These are phyloP conservation scores for Neurospora crassa DNA, from an alignment of 2,329 filamentous ascomycete genomes.

Conservation along the genomic window DNA sequence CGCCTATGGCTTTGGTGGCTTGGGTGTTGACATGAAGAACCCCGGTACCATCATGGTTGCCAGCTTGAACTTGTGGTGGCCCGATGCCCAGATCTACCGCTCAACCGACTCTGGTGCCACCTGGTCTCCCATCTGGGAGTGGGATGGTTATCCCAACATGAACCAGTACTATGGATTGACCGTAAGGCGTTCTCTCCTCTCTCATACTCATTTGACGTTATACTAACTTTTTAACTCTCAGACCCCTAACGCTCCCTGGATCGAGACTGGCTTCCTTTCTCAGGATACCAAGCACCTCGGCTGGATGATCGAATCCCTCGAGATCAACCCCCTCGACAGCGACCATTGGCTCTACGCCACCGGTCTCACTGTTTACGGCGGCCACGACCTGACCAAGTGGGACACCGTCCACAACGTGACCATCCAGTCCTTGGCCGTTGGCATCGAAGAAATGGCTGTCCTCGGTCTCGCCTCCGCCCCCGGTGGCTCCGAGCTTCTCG, in stretches of 20 bases:
- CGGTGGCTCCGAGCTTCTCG: slow-evolving; percentile 40
- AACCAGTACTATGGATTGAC: slow-evolving; percentile 32
- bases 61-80: slow-evolving; percentile 49
- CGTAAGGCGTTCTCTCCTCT: slow-evolving; percentile 2
- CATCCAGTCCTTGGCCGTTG: slow-evolving; percentile 40
- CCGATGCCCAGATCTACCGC: slow-evolving; percentile 46
- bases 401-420: slow-evolving; percentile 38
- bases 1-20: slow-evolving; percentile 46
- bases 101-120: slow-evolving; percentile 44
- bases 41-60: slow-evolving; percentile 49
- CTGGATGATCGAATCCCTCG: slow-evolving; percentile 52
- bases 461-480: slow-evolving; percentile 38
- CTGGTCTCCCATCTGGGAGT: slow-evolving; percentile 45
- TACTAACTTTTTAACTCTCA: slow-evolving; percentile 13
- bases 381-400: slow-evolving; percentile 46
- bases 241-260: slow-evolving; percentile 42
- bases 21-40: slow-evolving; percentile 42
- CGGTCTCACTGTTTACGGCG: slow-evolving; percentile 30
- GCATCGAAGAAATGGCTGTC: slow-evolving; percentile 45
- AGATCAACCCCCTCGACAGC: slow-evolving; percentile 48
- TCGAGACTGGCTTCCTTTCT: slow-evolving; percentile 38
- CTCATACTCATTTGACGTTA: no score
- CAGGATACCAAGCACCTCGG: slow-evolving; percentile 41
- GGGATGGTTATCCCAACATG: slow-evolving; percentile 34
- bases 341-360: slow-evolving; percentile 54